Evolutionary conservation across 768 basidiomycete genomes (phyloP).

Genomic region (Podaxis sp.): DNA sequence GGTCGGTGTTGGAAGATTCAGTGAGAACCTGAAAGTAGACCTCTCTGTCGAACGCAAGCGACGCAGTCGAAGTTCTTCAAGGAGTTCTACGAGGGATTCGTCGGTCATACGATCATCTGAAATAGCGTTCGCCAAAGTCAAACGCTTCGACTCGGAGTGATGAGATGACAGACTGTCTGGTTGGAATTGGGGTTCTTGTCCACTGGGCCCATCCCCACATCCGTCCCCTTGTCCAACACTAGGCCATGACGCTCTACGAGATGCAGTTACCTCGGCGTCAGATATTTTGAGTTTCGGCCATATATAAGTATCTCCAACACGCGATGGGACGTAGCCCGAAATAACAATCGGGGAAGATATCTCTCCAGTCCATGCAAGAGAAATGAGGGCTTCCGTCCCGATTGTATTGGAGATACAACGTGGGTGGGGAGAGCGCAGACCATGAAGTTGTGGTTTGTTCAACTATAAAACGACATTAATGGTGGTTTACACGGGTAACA

Average conservation of each 20-base stretch:
- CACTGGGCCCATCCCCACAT: background rate
- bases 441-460: conserved; percentile 5
- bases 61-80: conserved; percentile 5
- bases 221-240: background rate
- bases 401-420: conserved; percentile 21
- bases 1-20: conserved; percentile 20
- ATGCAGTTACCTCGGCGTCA: background rate
- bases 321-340: conserved; percentile 13
- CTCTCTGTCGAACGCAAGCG: conserved; percentile 2
- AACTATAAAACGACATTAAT: background rate
- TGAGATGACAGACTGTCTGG: background rate
- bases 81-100: conserved; percentile 4
- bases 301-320: conserved; percentile 9
- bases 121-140: conserved; percentile 1
- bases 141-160: background rate
- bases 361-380: conserved; percentile 30
- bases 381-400: conserved; percentile 28
- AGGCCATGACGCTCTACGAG: conserved; percentile 4
- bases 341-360: conserved; percentile 15
- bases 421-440: conserved; percentile 19
- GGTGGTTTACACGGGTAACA: background rate
- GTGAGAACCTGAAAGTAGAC: background rate
- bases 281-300: conserved; percentile 12
- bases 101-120: conserved; percentile 5
- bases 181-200: background rate